A percentile compares a stretch with the other conserved stretches of the same genome.
These are phyloP conservation scores for Claviceps digitariae DNA, from an alignment of 2,329 filamentous ascomycete species.

Conservation along the genomic window DNA sequence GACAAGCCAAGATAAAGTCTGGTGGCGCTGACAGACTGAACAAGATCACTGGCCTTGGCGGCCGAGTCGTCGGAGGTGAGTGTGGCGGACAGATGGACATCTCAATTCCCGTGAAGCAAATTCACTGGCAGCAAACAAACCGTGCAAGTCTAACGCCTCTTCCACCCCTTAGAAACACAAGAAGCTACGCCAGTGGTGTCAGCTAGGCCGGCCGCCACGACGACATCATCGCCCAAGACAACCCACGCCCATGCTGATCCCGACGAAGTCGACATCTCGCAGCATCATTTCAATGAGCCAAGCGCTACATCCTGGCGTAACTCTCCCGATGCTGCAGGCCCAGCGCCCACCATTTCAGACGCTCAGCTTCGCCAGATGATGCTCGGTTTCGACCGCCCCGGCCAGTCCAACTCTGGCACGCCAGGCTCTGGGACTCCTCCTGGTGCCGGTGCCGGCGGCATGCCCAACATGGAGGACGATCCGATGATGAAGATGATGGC, in stretches of 20 bases:
- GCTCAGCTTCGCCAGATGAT: conserved; percentile 53
- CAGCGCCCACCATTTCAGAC: conserved; percentile 32
- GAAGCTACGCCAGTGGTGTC: conserved; percentile 1
- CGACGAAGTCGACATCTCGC: conserved; percentile 67
- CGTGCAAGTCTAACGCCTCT: not conserved
- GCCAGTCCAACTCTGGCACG: conserved; percentile 10
- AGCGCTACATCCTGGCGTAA: conserved; percentile 15
- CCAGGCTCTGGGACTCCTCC: conserved; percentile 10
- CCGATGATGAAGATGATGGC: conserved; percentile 54
- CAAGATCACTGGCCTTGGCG: conserved; percentile 58
- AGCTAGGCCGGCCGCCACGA: not conserved
- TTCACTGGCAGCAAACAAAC: not conserved
- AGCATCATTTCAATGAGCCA: conserved; percentile 55
- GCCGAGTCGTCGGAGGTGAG: conserved; percentile 22
- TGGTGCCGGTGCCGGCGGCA: conserved; percentile 9
- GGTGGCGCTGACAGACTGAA: conserved; percentile 57
- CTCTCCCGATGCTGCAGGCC: conserved; percentile 18
- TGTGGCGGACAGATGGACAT: not conserved
- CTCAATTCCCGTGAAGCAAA: not conserved
- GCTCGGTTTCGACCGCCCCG: conserved; percentile 37
- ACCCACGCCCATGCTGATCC: conserved; percentile 39
- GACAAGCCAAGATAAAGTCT: conserved; percentile 65
- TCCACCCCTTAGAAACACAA: conserved; percentile 1
- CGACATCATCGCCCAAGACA: not conserved
- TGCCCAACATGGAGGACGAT: conserved; percentile 21